Evolutionary conservation across 2,329 filamentous ascomycete species (phyloP).

Genomic region (Trichoderma asperellum): DNA sequence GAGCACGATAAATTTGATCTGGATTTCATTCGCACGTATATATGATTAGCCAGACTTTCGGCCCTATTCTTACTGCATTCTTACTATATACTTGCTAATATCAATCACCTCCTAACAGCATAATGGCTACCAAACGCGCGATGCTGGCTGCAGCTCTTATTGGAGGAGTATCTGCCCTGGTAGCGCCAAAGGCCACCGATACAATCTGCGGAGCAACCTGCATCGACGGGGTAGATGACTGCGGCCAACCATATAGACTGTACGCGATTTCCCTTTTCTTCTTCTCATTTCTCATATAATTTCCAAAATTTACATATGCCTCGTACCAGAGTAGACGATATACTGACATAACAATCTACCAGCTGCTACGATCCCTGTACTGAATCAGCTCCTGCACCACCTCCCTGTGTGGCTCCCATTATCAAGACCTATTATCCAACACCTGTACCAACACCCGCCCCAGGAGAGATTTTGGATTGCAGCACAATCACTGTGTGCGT

Average conservation of each 20-base stretch:
- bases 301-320: neutral
- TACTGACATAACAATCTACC: constrained; percentile 6
- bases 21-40: neutral
- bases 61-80: neutral
- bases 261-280: constrained; percentile 27
- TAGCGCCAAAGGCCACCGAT: neutral
- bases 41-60: neutral
- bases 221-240: constrained; percentile 38
- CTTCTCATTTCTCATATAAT: no score
- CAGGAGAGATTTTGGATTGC: constrained; percentile 32
- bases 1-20: neutral
- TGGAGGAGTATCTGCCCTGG: neutral
- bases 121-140: neutral
- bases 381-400: constrained; percentile 33
- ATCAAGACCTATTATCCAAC: constrained; percentile 1
- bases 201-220: constrained; percentile 33
- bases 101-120: neutral
- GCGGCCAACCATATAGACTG: constrained; percentile 37
- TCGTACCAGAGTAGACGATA: neutral
- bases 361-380: constrained; percentile 42
- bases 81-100: neutral
- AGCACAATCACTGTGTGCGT: constrained; percentile 35
- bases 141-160: neutral
- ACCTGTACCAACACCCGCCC: neutral
- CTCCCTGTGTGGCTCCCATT: constrained; percentile 30